phyloP scores from a whole-genome alignment of 768 basidiomycete species.

The Jaapia argillacea region DNA sequence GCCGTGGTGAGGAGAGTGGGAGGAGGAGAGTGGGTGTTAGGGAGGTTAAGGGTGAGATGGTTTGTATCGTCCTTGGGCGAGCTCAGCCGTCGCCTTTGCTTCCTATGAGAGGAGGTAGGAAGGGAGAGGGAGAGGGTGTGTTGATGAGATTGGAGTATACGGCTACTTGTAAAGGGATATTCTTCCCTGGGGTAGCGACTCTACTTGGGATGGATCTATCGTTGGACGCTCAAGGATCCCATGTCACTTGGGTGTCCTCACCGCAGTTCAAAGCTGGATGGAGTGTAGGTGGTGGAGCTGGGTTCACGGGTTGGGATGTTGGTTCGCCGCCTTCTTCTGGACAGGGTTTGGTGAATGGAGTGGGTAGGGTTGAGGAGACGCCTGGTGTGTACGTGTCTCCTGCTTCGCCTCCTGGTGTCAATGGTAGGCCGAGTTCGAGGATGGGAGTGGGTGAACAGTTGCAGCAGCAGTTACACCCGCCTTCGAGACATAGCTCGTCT shows the following conservation, averaged over 20 bases:
- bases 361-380: too few relatives aligned
- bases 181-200: conserved; percentile 79
- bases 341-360: too few relatives aligned
- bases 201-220: conserved; percentile 70
- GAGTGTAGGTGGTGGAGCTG: conserved; percentile 51
- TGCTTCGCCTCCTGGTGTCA: background rate
- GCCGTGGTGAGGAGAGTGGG: conserved; percentile 35
- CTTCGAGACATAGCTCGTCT: background rate
- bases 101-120: too few relatives aligned
- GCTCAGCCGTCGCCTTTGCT: too few relatives aligned
- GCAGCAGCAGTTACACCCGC: too few relatives aligned
- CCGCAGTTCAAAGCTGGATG: conserved; percentile 40
- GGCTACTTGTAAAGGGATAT: conserved; percentile 64
- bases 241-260: conserved; percentile 63
- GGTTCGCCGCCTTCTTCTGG: conserved; percentile 33
- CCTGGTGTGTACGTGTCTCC: background rate
- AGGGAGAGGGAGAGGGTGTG: conserved; percentile 34
- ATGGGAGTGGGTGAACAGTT: too few relatives aligned
- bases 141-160: conserved; percentile 62
- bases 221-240: conserved; percentile 57
- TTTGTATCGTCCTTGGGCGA: conserved; percentile 45
- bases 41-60: conserved; percentile 59
- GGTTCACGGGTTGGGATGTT: conserved; percentile 65
- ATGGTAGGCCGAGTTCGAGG: too few relatives aligned
- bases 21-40: conserved; percentile 62